phyloP scores from a whole-genome alignment of 2,329 filamentous ascomycete species.

The Colletotrichum lupini region DNA sequence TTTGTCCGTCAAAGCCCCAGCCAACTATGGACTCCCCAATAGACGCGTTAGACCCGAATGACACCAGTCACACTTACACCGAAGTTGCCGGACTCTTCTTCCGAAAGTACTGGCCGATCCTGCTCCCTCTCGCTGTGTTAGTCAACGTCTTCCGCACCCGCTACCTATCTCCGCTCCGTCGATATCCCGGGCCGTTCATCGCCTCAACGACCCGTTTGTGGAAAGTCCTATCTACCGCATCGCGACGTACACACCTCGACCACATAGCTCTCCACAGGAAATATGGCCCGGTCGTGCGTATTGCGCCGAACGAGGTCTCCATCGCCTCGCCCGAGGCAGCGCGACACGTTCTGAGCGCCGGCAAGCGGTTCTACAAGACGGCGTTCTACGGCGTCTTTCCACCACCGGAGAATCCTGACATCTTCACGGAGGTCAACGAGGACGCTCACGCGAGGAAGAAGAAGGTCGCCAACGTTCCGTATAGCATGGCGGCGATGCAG shows the following conservation, averaged over 20 bases:
- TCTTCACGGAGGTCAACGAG: slow-evolving; percentile 67
- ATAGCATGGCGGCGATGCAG: slow-evolving; percentile 65
- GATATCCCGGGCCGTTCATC: slow-evolving; percentile 77
- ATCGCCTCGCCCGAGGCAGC: slow-evolving; percentile 51
- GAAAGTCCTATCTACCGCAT: slow-evolving; percentile 52
- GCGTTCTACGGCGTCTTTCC: slow-evolving; percentile 65
- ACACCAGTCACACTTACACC: slow-evolving; percentile 1
- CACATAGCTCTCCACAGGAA: slow-evolving; percentile 53
- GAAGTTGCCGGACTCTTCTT: slow-evolving; percentile 7
- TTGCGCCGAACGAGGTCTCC: slow-evolving; percentile 42
- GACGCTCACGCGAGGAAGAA: slow-evolving; percentile 67
- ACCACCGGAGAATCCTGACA: slow-evolving; percentile 66
- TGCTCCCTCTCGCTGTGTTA: slow-evolving; percentile 45
- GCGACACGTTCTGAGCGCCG: slow-evolving; percentile 57
- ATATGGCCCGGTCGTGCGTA: slow-evolving; percentile 46
- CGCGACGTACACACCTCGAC: slow-evolving; percentile 53
- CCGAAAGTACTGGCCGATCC: slow-evolving; percentile 53
- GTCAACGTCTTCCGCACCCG: slow-evolving; percentile 58
- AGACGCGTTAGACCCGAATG: not conserved
- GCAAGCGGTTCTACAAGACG: slow-evolving; percentile 64
- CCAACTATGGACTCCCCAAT: slow-evolving; percentile 4
- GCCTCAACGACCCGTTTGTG: slow-evolving; percentile 63
- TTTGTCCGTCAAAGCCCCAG: not conserved
- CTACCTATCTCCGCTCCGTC: slow-evolving; percentile 69
- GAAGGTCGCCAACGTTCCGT: slow-evolving; percentile 61